phyloP scores from a whole-genome alignment of 1,284 basidiomycete species.

The Fomitiporia mediterranea region DNA sequence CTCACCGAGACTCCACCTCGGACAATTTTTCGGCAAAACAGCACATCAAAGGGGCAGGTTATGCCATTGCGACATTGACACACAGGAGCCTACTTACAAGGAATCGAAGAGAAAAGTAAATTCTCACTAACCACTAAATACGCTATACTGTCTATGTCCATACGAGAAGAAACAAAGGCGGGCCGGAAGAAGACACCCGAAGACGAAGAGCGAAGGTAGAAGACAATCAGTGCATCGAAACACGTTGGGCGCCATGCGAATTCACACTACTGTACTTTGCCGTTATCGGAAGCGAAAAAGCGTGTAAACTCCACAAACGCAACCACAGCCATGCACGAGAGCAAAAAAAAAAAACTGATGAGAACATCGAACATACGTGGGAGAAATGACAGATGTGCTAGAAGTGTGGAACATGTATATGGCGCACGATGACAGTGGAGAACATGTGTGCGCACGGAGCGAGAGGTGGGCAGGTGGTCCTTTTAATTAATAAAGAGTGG shows the following conservation, averaged over 20 bases:
- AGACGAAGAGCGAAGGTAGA: background rate
- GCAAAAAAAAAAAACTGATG: background rate
- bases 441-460: background rate
- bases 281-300: background rate
- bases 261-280: background rate
- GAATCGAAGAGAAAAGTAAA: no score
- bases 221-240: background rate
- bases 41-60: no score
- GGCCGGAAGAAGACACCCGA: no score
- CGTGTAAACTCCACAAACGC: background rate
- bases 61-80: no score
- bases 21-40: no score
- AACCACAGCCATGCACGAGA: background rate
- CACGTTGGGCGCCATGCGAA: background rate
- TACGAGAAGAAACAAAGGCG: no score
- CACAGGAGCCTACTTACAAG: no score
- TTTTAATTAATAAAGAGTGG: background rate
- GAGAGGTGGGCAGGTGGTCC: no score
- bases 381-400: background rate
- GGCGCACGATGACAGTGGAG: no score
- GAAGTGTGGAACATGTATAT: background rate
- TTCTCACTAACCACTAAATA: no score
- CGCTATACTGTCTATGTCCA: no score
- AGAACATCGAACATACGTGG: background rate
- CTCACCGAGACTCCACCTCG: no score